Percentiles rank a stretch among this genome's conserved stretches.
Evolutionary conservation across 441 rosid species (phyloP).

Genomic region (Cnidoscolus chayamansa): DNA sequence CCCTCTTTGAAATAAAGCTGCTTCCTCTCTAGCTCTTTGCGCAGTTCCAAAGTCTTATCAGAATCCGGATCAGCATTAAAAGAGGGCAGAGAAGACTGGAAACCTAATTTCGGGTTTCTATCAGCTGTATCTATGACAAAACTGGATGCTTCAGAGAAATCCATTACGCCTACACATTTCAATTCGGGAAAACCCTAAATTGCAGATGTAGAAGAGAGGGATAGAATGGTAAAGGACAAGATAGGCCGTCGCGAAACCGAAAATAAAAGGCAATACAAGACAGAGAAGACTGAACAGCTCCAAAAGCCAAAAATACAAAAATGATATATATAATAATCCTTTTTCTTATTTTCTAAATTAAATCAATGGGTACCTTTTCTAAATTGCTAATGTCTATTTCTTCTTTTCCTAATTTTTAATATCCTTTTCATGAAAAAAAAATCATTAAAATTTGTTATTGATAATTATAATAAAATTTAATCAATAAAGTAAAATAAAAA

Average conservation of each 20-base stretch:
- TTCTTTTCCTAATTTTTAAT: no score
- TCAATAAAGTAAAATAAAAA: no score
- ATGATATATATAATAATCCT: no score
- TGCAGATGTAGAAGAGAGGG: not conserved
- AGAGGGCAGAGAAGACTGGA: slow-evolving; percentile 12
- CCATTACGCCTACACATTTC: slow-evolving; percentile 35
- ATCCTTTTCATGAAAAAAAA: no score
- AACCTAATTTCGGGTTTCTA: slow-evolving; percentile 16
- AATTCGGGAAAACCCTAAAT: slow-evolving; percentile 37
- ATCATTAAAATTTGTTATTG: no score
- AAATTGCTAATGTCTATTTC: no score
- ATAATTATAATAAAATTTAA: no score
- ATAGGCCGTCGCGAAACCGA: not conserved
- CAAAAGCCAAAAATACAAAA: no score
- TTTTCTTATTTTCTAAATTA: no score
- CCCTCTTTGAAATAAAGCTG: slow-evolving; percentile 21
- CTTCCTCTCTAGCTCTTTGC: slow-evolving; percentile 14
- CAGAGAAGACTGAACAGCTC: no score
- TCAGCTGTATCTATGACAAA: not conserved
- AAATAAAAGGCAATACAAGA: not conserved
- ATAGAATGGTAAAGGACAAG: not conserved
- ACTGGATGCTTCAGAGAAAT: slow-evolving; percentile 18
- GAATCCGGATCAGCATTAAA: slow-evolving; percentile 23
- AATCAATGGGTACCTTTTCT: no score
- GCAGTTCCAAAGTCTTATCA: slow-evolving; percentile 19